phyloP scores from a whole-genome alignment of 352 stramenopile species.

The Albugo candida region DNA sequence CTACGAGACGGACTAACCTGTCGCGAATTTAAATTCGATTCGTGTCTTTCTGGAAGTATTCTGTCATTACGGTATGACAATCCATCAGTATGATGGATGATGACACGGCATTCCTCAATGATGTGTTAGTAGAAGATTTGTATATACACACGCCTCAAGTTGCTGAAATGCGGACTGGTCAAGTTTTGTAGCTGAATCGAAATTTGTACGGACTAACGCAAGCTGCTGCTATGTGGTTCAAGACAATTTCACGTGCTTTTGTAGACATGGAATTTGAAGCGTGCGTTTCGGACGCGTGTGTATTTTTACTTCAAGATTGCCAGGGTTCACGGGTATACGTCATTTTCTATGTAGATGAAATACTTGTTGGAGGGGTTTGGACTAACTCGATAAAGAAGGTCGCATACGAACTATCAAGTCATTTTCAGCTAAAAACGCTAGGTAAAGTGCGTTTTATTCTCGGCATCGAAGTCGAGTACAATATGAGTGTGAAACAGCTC shows the following conservation, averaged over 20 bases:
- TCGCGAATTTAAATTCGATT: slow-evolving; percentile 6
- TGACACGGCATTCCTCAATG: slow-evolving; percentile 19
- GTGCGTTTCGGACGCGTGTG: neutral
- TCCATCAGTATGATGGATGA: slow-evolving; percentile 8
- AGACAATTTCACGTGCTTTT: slow-evolving; percentile 9
- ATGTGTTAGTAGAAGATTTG: slow-evolving; percentile 9
- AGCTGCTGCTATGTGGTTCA: slow-evolving; percentile 12
- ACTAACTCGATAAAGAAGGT: neutral
- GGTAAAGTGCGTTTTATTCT: neutral
- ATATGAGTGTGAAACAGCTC: no score
- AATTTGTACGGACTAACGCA: slow-evolving; percentile 21
- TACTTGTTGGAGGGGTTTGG: neutral
- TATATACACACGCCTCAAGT: slow-evolving; percentile 9
- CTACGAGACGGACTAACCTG: slow-evolving; percentile 5
- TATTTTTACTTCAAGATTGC: neutral
- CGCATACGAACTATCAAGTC: neutral
- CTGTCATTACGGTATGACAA: neutral
- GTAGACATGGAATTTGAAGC: neutral
- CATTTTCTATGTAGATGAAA: neutral
- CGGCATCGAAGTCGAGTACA: no score
- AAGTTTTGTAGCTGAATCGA: slow-evolving; percentile 11
- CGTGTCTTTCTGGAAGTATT: slow-evolving; percentile 2
- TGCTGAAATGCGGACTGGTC: slow-evolving; percentile 1
- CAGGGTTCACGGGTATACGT: neutral
- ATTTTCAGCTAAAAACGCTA: neutral